Conservation (phyloP, 768 basidiomycete species). For the Tulasnella sp. region DNA sequence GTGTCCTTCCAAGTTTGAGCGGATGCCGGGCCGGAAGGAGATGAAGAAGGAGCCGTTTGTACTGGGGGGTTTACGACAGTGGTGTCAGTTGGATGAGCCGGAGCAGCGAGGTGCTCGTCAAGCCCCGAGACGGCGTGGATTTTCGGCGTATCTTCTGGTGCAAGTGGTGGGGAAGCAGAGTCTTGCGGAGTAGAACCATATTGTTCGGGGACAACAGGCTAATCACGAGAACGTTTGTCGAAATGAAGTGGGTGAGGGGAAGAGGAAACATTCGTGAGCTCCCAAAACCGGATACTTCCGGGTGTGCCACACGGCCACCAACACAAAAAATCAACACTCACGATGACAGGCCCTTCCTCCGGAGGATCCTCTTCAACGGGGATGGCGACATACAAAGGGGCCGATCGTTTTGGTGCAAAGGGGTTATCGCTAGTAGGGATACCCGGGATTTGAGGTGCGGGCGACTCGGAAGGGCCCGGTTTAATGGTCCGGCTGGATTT, state of each 20-base stretch:
- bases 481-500: background rate
- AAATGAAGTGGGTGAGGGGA: constrained; percentile 21
- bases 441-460: constrained; percentile 12
- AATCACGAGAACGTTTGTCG: constrained; percentile 8
- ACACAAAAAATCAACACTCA: constrained; percentile 26
- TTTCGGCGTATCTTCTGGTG: constrained; percentile 49
- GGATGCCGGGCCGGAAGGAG: constrained; percentile 37
- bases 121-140: constrained; percentile 56
- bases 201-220: constrained; percentile 66
- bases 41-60: constrained; percentile 38
- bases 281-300: constrained; percentile 34
- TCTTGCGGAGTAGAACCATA: constrained; percentile 56
- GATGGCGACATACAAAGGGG: constrained; percentile 29
- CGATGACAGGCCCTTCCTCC: constrained; percentile 39
- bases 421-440: constrained; percentile 14
- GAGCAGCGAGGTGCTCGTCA: constrained; percentile 53
- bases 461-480: constrained; percentile 2
- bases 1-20: constrained; percentile 21
- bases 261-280: constrained; percentile 20
- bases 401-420: constrained; percentile 30
- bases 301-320: constrained; percentile 24
- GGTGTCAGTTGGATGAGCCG: constrained; percentile 43
- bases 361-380: constrained; percentile 35
- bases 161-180: constrained; percentile 40
- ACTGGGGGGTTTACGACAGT: constrained; percentile 36